A percentile compares a stretch with the other conserved stretches of the same genome.
Evolutionary conservation across 1,284 basidiomycete species (phyloP).

Genomic region (Fistulinella cinereoalba): DNA sequence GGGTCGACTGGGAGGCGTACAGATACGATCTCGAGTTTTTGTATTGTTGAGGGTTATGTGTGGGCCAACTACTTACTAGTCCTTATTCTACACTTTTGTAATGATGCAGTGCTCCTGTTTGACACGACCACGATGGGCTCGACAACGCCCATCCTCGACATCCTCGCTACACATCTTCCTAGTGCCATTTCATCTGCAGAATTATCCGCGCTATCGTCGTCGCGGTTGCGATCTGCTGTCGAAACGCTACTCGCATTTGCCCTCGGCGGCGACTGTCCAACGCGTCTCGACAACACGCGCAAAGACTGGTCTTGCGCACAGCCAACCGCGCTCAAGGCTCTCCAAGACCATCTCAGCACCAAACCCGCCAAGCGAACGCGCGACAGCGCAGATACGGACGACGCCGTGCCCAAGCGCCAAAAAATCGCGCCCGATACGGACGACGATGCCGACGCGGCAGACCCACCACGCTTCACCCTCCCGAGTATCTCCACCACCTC

Average conservation of each 20-base stretch:
- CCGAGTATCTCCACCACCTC: constrained; percentile 59
- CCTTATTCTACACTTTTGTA: no score
- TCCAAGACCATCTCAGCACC: constrained; percentile 11
- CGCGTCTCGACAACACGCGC: constrained; percentile 8
- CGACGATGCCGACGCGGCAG: constrained; percentile 33
- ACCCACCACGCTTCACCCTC: constrained; percentile 50
- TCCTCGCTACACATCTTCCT: constrained; percentile 22
- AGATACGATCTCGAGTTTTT: constrained; percentile 23
- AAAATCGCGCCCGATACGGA: constrained; percentile 10
- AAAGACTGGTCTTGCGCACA: constrained; percentile 24
- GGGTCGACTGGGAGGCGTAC: constrained; percentile 26
- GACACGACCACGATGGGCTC: constrained; percentile 13
- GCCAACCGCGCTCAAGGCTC: constrained; percentile 23
- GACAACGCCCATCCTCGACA: constrained; percentile 26
- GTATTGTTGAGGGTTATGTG: constrained; percentile 18
- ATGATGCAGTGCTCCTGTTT: no score
- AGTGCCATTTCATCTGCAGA: constrained; percentile 5
- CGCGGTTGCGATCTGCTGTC: constrained; percentile 8
- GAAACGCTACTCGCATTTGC: constrained; percentile 30
- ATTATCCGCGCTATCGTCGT: constrained; percentile 4
- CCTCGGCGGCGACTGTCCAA: constrained; percentile 30
- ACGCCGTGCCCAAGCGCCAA: constrained; percentile 18
- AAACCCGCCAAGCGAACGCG: constrained; percentile 22
- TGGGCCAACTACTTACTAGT: neutral
- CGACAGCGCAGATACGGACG: constrained; percentile 11